Base-by-base conservation (phyloP, 129 eudicot species). In the Daucus carota region DNA sequence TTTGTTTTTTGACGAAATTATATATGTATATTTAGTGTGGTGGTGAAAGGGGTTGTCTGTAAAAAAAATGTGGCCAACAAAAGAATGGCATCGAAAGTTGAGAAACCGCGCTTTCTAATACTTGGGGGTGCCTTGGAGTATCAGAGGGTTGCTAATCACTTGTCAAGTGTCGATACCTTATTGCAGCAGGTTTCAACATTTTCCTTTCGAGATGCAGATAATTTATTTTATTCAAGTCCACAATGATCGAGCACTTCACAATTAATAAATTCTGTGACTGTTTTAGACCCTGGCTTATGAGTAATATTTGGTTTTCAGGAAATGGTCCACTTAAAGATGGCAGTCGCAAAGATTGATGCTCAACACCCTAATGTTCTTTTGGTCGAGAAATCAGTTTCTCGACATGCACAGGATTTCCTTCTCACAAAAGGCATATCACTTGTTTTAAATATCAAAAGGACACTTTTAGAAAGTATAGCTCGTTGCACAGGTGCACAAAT, bases 91-190 rank as follows among this genome's bases (percentile, higher is more conserved):
- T 80, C 91, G 29, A 87, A 78, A 78, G 57, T 87, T 12, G 83
- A 87, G 57, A 87, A 81, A 71, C 85, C 91, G 11, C 86, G 91
- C n/a, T 24, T 87, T 20, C 74, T 84, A 33, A 72, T 87, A 57
- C 91, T 87, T 80, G 91, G 91, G 45, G 91, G 91, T 60, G 91
- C 91, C 44, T 81, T 87, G 76, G 91, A 87, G 78, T 87, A 87
- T 77, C 91, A 87, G 67, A 84, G 91, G 65, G 88, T 87, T 48
- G 69, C 91, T 38, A 84, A 87, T 65, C 91, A 82, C 80, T 80
- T 87, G 76, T 87, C 91, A 57, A 87, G 91, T 73, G 83, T 87
- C 59, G 87, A 87, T 68, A 87, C 91, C 62, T 78, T 87, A 54
- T 62, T 87, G 68, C 91, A 87, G 83, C 91, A 87, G 91, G 91